phyloP scores from a whole-genome alignment of 345 rosid genomes.

The Hibiscus trionum region DNA sequence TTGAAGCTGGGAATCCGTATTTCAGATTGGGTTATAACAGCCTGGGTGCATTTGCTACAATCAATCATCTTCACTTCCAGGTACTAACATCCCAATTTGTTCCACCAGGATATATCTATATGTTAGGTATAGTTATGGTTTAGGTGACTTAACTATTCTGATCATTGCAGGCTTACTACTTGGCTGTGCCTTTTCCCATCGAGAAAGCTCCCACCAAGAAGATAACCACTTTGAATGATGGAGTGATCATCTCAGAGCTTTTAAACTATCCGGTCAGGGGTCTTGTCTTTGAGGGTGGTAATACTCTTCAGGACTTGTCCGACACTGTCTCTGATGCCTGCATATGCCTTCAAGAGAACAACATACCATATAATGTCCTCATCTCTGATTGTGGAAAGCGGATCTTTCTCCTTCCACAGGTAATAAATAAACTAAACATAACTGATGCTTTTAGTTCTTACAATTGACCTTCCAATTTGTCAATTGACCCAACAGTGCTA shows the following conservation, averaged over 20 bases:
- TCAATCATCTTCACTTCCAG: slow-evolving; percentile 99
- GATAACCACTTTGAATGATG: slow-evolving; percentile 42
- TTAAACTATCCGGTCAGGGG: slow-evolving; percentile 77
- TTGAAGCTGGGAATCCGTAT: slow-evolving; percentile 67
- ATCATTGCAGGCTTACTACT: slow-evolving; percentile 64
- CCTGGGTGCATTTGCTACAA: slow-evolving; percentile 95
- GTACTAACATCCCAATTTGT: slow-evolving; percentile 21
- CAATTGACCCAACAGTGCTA: slow-evolving; percentile 59
- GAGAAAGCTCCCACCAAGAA: slow-evolving; percentile 71
- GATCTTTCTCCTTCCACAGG: slow-evolving; percentile 88
- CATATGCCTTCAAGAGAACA: slow-evolving; percentile 82
- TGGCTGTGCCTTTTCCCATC: slow-evolving; percentile 68
- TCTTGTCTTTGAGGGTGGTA: slow-evolving; percentile 78
- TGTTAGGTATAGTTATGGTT: not conserved
- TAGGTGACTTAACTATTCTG: slow-evolving; percentile 5
- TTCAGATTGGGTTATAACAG: slow-evolving; percentile 95
- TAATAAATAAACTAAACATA: slow-evolving; percentile 16
- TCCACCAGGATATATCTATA: not conserved
- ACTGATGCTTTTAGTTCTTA: not conserved
- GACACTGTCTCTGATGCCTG: slow-evolving; percentile 57
- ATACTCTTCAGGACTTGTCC: slow-evolving; percentile 47
- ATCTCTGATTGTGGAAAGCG: slow-evolving; percentile 80
- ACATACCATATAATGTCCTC: slow-evolving; percentile 80
- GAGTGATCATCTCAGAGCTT: slow-evolving; percentile 60
- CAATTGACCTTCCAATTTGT: not conserved